Evolutionary conservation across 202 grass and related monocot genomes (phyloP).

Genomic region (Zoysia matrella): DNA sequence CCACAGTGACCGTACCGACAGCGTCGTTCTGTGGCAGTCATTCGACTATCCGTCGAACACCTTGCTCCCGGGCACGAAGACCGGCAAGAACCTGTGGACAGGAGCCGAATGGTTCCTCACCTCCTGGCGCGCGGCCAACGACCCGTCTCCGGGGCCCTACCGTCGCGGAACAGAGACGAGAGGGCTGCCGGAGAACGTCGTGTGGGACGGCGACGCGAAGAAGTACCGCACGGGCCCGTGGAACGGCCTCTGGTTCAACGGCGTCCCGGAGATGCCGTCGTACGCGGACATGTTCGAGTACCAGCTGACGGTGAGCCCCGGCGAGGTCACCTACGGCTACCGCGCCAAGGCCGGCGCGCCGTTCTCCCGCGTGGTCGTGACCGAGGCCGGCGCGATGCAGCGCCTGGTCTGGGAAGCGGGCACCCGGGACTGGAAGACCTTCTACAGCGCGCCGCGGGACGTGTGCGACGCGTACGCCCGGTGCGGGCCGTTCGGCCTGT

Average conservation of each 20-base stretch:
- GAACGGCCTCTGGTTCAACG: constrained; percentile 34
- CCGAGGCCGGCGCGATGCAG: constrained; percentile 22
- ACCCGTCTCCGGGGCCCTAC: constrained; percentile 48
- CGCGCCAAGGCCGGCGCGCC: not conserved
- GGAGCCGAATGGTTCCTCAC: constrained; percentile 41
- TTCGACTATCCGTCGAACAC: constrained; percentile 72
- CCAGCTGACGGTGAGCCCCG: not conserved
- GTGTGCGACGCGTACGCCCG: constrained; percentile 26
- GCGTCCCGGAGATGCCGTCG: not conserved
- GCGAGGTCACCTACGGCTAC: constrained; percentile 8
- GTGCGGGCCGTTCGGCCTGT: constrained; percentile 43
- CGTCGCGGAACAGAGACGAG: not conserved
- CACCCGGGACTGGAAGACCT: not conserved
- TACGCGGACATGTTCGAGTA: not conserved
- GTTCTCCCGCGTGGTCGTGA: not conserved
- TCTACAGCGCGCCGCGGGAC: not conserved
- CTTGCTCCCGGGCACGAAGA: constrained; percentile 22
- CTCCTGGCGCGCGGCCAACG: constrained; percentile 42
- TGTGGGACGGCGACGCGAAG: not conserved
- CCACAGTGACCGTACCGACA: not conserved
- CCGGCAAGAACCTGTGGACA: constrained; percentile 38
- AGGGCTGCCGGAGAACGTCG: not conserved
- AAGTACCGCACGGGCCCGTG: constrained; percentile 27
- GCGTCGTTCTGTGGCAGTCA: constrained; percentile 51
- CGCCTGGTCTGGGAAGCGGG: constrained; percentile 43